Percentiles rank a stretch among this genome's conserved stretches.
phyloP scores from a whole-genome alignment of 2,329 filamentous ascomycete genomes.

The Ramichloridium luteum region DNA sequence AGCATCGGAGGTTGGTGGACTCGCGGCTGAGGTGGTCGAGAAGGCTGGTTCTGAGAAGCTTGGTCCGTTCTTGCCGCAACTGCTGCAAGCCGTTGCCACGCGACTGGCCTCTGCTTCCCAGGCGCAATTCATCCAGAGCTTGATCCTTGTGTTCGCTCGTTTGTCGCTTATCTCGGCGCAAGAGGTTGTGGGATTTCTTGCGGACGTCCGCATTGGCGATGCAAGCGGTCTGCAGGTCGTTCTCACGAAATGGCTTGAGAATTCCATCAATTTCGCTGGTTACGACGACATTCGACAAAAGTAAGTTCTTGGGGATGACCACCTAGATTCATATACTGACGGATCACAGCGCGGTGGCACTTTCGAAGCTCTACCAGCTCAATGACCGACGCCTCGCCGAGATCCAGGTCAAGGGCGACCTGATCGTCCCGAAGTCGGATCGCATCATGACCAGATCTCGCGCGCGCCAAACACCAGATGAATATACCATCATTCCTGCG shows the following conservation, averaged over 20 bases:
- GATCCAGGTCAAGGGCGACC: conserved; percentile 79
- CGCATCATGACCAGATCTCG: conserved; percentile 90
- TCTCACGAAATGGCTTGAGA: conserved; percentile 89
- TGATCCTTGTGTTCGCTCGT: conserved; percentile 89
- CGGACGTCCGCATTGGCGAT: conserved; percentile 66
- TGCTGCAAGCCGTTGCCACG: conserved; percentile 78
- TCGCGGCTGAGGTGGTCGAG: conserved; percentile 89
- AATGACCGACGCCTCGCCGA: conserved; percentile 68
- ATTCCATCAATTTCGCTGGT: conserved; percentile 92
- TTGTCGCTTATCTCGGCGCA: conserved; percentile 72
- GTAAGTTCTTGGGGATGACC: conserved; percentile 39
- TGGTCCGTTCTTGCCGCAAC: conserved; percentile 77
- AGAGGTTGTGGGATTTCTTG: conserved; percentile 86
- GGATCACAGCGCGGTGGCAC: conserved; percentile 63
- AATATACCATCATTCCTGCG: conserved; percentile 76
- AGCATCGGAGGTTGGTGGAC: conserved; percentile 86
- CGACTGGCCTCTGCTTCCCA: conserved; percentile 72
- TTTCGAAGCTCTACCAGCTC: conserved; percentile 81
- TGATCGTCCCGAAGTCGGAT: conserved; percentile 67
- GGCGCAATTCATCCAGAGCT: conserved; percentile 83
- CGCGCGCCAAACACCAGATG: conserved; percentile 76
- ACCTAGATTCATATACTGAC: conserved; percentile 5
- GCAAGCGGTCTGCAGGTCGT: conserved; percentile 81
- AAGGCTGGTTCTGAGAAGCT: conserved; percentile 85
- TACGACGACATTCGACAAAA: conserved; percentile 97